phyloP scores from a whole-genome alignment of 495 filamentous ascomycete genomes.

The Aspergillus heteromorphus region DNA sequence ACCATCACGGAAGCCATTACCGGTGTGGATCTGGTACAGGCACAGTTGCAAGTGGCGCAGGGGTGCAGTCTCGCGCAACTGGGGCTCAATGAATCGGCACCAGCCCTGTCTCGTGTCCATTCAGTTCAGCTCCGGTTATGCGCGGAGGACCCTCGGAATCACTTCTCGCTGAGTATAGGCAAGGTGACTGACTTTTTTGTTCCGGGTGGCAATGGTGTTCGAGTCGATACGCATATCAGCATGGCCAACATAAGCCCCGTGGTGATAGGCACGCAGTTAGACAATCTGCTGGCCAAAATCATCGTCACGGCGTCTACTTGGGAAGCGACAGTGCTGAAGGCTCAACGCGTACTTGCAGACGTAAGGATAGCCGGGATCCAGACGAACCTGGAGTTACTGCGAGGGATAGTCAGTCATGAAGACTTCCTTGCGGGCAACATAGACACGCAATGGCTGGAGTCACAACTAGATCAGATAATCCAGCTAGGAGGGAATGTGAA shows the following conservation, averaged over 20 bases:
- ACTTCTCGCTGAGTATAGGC: conserved; percentile 54
- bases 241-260: conserved; percentile 23
- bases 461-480: conserved; percentile 35
- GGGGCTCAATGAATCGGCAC: conserved; percentile 29
- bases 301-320: conserved; percentile 51
- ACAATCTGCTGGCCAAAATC: conserved; percentile 57
- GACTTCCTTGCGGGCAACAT: conserved; percentile 41
- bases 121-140: conserved; percentile 56
- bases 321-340: conserved; percentile 46
- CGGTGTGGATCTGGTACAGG: conserved; percentile 50
- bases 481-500: conserved; percentile 25
- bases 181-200: conserved; percentile 49
- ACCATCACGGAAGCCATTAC: conserved; percentile 51
- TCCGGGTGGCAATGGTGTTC: conserved; percentile 51
- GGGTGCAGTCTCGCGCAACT: conserved; percentile 39
- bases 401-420: conserved; percentile 45
- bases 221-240: conserved; percentile 51
- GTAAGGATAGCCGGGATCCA: conserved; percentile 48
- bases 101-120: conserved; percentile 26
- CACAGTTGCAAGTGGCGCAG: conserved; percentile 51
- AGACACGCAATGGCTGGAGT: conserved; percentile 56
- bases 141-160: conserved; percentile 48
- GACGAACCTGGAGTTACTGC: conserved; percentile 50
- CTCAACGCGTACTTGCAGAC: conserved; percentile 49
- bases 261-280: conserved; percentile 51